Evolutionary conservation across 2,329 filamentous ascomycete genomes (phyloP), one percentile per base, ranked within the genome.

Genomic region (Colletotrichum camelliae): DNA sequence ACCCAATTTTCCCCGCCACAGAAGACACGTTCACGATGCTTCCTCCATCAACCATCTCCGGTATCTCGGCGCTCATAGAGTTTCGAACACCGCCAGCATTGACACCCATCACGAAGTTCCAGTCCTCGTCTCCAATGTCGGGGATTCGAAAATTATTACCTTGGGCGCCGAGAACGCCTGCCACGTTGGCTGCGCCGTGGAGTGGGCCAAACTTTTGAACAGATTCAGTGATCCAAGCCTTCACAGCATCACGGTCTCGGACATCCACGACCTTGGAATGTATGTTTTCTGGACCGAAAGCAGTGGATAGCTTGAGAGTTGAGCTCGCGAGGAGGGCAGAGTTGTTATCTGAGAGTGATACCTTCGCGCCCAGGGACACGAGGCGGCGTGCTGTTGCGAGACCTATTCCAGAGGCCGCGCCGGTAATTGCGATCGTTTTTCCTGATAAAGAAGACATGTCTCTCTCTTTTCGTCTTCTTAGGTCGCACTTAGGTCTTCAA

Each of bases 61-160:
- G 82, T 13, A 91, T 74, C 78, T 91, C 80, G n/a, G 87, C 86
- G 18, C 88, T 82, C 74, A 91, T 75, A 74, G 88, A 90, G 66
- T 89, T 86, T 81, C 90, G 88, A 33, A 88, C 81, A 7, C 90
- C 89, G 9, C 80, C 84, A 9, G 86, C 74, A 78, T 90, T 90
- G 12, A 89, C 85, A 2, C 80, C 78, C 69, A 89, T 79, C 18
- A 86, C 81, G 33, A 80, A 80, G 55, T 86, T 83, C 86, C 86
- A 89, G 27, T 86, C 82, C 1, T 85, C 82, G 24, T 87, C 83
- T 1, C 81, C 81, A 24, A 85, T 76, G 18, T 83, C 79, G 4
- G 78, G 76, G 55, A 82, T 71, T 8, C 65, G 64, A 5, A 65
- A 66, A 0, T 57, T 55, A 21, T 79, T 75, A 27, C 67, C 55